A percentile compares a stretch with the other conserved stretches of the same genome.
These are phyloP conservation scores for Pulveroboletus frians DNA, from an alignment of 768 basidiomycete species.

Conservation along the genomic window DNA sequence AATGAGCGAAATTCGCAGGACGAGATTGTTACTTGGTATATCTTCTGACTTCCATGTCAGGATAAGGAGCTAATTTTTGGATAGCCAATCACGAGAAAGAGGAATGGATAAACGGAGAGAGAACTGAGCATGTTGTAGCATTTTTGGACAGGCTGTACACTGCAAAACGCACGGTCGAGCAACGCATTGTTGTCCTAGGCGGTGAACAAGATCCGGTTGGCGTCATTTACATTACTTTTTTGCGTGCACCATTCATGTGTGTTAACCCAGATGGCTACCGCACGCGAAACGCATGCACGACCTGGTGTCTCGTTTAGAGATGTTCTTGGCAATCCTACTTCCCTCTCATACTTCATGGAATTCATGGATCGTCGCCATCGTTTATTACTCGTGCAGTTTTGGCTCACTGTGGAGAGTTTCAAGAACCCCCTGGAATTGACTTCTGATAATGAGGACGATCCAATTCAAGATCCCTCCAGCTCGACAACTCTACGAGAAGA, in stretches of 20 bases:
- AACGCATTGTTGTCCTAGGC: constrained; percentile 76
- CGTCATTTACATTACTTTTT: background rate
- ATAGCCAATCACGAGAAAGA: constrained; percentile 82
- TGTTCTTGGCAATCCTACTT: constrained; percentile 81
- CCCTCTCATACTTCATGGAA: constrained; percentile 95
- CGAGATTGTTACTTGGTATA: constrained; percentile 65
- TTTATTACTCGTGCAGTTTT: constrained; percentile 89
- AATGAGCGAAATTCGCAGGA: constrained; percentile 83
- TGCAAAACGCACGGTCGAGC: constrained; percentile 83
- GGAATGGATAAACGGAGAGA: constrained; percentile 84
- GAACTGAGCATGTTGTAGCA: constrained; percentile 78
- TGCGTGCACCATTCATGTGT: background rate
- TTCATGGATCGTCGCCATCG: constrained; percentile 91
- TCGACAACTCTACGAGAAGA: constrained; percentile 76
- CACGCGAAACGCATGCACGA: constrained; percentile 41
- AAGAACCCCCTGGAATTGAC: constrained; percentile 88
- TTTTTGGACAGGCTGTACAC: constrained; percentile 86
- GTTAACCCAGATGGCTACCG: constrained; percentile 34
- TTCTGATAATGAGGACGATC: constrained; percentile 57
- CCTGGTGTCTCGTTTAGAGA: constrained; percentile 63
- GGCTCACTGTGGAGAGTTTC: constrained; percentile 96
- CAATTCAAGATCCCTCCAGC: constrained; percentile 50
- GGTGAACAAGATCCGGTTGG: constrained; percentile 61
- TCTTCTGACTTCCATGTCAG: constrained; percentile 7
- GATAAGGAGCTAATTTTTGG: constrained; percentile 1